Percentiles rank a stretch among this genome's conserved stretches.
phyloP scores from a whole-genome alignment of 352 stramenopile species.

The Plasmopara viticola region DNA sequence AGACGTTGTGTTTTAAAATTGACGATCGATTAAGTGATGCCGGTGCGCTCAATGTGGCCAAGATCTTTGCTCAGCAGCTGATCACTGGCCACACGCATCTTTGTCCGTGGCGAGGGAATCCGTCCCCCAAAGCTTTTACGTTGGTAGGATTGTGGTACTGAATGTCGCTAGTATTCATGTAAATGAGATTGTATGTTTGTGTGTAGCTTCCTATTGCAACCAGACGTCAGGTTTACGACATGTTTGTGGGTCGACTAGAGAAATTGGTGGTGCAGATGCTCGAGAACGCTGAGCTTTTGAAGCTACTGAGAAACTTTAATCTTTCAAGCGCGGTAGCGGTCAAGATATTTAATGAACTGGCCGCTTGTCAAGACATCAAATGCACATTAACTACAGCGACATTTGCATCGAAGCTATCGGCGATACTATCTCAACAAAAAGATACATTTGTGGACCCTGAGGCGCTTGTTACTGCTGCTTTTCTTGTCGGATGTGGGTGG shows the following conservation, averaged over 20 bases:
- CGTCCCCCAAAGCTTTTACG: constrained; percentile 48
- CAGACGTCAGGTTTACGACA: constrained; percentile 26
- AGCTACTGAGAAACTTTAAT: constrained; percentile 11
- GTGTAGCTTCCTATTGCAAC: constrained; percentile 30
- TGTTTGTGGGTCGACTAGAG: constrained; percentile 18
- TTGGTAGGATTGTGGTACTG: constrained; percentile 25
- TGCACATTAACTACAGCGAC: constrained; percentile 3
- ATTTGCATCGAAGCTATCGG: constrained; percentile 12
- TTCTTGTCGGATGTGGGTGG: constrained; percentile 43
- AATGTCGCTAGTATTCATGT: neutral
- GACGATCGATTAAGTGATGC: constrained; percentile 37
- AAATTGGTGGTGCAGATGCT: constrained; percentile 10
- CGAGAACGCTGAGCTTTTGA: constrained; percentile 12
- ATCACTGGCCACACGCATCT: constrained; percentile 32
- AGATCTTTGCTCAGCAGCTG: constrained; percentile 35
- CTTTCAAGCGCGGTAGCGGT: constrained; percentile 6
- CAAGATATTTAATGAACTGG: constrained; percentile 17
- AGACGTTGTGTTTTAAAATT: constrained; percentile 49
- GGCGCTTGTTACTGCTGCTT: constrained; percentile 20
- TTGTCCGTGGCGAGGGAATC: constrained; percentile 57
- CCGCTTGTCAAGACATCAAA: neutral
- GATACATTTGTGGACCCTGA: constrained; percentile 7
- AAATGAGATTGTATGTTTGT: neutral
- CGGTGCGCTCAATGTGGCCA: constrained; percentile 31
- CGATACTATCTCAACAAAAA: constrained; percentile 7